Evolutionary conservation across 2,329 filamentous ascomycete genomes (phyloP), one percentile per base, ranked within the genome.

Genomic region (Aspergillus clavatus): DNA sequence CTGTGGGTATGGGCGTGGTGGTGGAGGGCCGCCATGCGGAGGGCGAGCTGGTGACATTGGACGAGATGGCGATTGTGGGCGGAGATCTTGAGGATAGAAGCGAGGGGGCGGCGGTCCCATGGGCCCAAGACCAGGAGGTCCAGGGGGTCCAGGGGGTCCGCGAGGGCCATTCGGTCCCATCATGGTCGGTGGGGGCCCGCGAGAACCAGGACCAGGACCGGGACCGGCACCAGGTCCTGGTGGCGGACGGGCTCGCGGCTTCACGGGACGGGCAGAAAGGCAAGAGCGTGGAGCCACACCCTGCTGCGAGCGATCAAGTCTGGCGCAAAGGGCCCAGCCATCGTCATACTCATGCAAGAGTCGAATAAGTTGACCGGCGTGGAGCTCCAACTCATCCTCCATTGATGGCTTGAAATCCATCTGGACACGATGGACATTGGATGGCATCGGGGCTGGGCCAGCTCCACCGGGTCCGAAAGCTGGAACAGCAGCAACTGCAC

Each of bases 301-400:
- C 73, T 97, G 90, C 59, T 87, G 79, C 49, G 89, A 90, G 53
- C 89, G 86, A 68, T 97, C 90, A 59, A 97, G 83, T 54, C 85
- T 86, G 56, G 89, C 86, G 69, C 89, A 96, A 44, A 97, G 87
- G 61, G 90, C 88, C 93, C 93, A 98, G 60, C 93, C 93, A 70
- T 98, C 93, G 63, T 98, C 93, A 60, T 97, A 98, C 70, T 95
- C 90, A 62, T 97, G 91, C 42, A 97, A 76, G 53, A 98, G 75
- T 53, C 91, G 81, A 40, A 97, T 88, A 39, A 98, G 76, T 51
- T 94, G 84, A 42, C 93, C 93, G 46, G 84, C 81, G 51, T 75
- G 79, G 36, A 98, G 77, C 51, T 82, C 86, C 61, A 98, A 76
- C 70, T 98, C 93, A 62, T 98, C 93, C 5, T 89, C 86, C 77